A percentile compares a stretch with the other conserved stretches of the same genome.
phyloP scores from a whole-genome alignment of 2,329 filamentous ascomycete genomes.

The Aspergillus proliferans region DNA sequence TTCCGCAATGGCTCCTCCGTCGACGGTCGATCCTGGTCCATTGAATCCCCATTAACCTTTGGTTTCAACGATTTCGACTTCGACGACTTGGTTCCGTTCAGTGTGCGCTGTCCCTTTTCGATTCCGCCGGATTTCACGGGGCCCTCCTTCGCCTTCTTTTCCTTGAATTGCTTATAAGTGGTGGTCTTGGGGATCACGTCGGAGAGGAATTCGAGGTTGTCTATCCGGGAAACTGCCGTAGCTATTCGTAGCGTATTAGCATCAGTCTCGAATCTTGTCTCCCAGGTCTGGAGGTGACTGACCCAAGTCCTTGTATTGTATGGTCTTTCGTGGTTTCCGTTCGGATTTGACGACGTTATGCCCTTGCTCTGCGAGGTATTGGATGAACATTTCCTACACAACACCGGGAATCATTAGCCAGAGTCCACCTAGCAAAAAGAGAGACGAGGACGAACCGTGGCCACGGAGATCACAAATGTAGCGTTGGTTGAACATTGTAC shows the following conservation, averaged over 20 bases:
- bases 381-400: conserved; percentile 82
- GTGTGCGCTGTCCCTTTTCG: conserved; percentile 35
- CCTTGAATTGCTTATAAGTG: conserved; percentile 73
- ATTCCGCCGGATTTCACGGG: conserved; percentile 21
- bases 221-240: conserved; percentile 75
- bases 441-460: conserved; percentile 55
- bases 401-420: conserved; percentile 8
- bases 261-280: neutral
- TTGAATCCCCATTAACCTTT: conserved; percentile 18
- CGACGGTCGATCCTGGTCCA: conserved; percentile 10
- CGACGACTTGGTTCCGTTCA: conserved; percentile 23
- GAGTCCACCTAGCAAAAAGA: neutral
- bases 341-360: conserved; percentile 87
- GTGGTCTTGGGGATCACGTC: conserved; percentile 86
- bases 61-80: conserved; percentile 8
- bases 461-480: conserved; percentile 86
- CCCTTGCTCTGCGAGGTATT: conserved; percentile 78
- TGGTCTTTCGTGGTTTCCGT: conserved; percentile 82
- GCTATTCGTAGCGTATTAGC: conserved; percentile 45
- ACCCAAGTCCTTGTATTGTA: conserved; percentile 95
- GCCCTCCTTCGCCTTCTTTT: conserved; percentile 43
- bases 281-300: conserved; percentile 20
- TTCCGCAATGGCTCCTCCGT: conserved; percentile 16
- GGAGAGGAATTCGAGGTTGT: conserved; percentile 90
- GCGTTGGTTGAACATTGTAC: conserved; percentile 85